Evolutionary conservation across 208 protist species (phyloP).

Genomic region (Herpetomonas samuelpessoai): DNA sequence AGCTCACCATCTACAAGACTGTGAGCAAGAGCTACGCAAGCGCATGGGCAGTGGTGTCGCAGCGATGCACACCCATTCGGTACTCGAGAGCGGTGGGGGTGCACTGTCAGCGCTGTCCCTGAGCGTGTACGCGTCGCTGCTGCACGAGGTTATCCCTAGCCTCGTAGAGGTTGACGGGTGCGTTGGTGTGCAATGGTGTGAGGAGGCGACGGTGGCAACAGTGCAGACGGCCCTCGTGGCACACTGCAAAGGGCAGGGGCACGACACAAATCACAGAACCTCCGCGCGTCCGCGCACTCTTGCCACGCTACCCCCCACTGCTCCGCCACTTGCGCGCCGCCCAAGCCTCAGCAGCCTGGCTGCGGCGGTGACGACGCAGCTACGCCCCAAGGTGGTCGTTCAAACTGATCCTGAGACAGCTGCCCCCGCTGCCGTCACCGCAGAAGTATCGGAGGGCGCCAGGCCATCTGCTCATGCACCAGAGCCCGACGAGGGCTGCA

Average conservation of each 20-base stretch:
- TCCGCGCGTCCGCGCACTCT: background rate
- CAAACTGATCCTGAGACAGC: background rate
- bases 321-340: background rate
- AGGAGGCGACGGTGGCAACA: constrained; percentile 14
- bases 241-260: background rate
- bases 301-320: background rate
- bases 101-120: constrained; percentile 5
- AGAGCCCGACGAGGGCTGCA: too few relatives aligned
- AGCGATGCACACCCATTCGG: too few relatives aligned
- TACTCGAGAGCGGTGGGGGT: too few relatives aligned
- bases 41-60: background rate
- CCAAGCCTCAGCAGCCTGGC: constrained; percentile 2
- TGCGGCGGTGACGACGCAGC: background rate
- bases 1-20: background rate
- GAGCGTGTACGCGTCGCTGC: constrained; percentile 39
- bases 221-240: constrained; percentile 19
- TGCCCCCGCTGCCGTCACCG: too few relatives aligned
- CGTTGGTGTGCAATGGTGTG: constrained; percentile 13
- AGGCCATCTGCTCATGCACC: too few relatives aligned
- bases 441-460: background rate
- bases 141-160: constrained; percentile 37
- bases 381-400: constrained; percentile 3
- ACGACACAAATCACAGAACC: too few relatives aligned
- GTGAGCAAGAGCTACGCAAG: background rate
- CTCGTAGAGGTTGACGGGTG: constrained; percentile 23